Evolutionary conservation across 805 yeast species (phyloP).

Genomic region (Teunomyces gatunensis): DNA sequence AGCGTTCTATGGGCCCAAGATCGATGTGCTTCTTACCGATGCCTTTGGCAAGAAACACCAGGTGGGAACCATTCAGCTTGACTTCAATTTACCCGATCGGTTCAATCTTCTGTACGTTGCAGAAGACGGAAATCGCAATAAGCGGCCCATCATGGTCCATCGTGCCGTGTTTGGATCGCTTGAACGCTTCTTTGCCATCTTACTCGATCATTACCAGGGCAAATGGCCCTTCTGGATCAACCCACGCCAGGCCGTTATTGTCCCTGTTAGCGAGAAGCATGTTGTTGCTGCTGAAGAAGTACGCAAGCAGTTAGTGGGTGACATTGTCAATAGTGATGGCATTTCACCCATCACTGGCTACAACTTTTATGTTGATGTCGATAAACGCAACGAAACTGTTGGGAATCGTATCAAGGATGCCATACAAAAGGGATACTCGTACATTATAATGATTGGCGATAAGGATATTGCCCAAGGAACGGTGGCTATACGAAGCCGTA

Average conservation of each 20-base stretch:
- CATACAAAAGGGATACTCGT: slow-evolving; percentile 68
- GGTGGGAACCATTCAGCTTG: slow-evolving; percentile 93
- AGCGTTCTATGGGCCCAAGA: slow-evolving; percentile 95
- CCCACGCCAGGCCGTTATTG: slow-evolving; percentile 83
- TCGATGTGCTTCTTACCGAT: slow-evolving; percentile 82
- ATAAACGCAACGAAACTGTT: slow-evolving; percentile 70
- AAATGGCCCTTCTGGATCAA: slow-evolving; percentile 98
- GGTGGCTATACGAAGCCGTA: slow-evolving; percentile 62
- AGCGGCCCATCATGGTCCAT: slow-evolving; percentile 90
- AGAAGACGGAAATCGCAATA: slow-evolving; percentile 46
- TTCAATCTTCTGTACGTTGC: slow-evolving; percentile 69
- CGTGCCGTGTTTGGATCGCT: slow-evolving; percentile 94
- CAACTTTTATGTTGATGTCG: slow-evolving; percentile 74
- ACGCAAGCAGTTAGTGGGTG: slow-evolving; percentile 46
- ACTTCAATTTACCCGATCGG: slow-evolving; percentile 87
- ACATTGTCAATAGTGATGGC: slow-evolving; percentile 25
- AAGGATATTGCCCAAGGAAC: slow-evolving; percentile 62
- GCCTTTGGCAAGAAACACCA: slow-evolving; percentile 81
- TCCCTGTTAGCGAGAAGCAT: slow-evolving; percentile 74
- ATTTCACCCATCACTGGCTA: slow-evolving; percentile 58
- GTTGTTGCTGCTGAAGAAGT: slow-evolving; percentile 51
- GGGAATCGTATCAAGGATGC: slow-evolving; percentile 82
- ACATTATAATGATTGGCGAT: slow-evolving; percentile 83
- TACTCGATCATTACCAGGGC: slow-evolving; percentile 87
- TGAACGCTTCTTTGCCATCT: slow-evolving; percentile 86